Evolutionary conservation across 2,329 filamentous ascomycete species (phyloP).

Genomic region (Monilinia polystroma): DNA sequence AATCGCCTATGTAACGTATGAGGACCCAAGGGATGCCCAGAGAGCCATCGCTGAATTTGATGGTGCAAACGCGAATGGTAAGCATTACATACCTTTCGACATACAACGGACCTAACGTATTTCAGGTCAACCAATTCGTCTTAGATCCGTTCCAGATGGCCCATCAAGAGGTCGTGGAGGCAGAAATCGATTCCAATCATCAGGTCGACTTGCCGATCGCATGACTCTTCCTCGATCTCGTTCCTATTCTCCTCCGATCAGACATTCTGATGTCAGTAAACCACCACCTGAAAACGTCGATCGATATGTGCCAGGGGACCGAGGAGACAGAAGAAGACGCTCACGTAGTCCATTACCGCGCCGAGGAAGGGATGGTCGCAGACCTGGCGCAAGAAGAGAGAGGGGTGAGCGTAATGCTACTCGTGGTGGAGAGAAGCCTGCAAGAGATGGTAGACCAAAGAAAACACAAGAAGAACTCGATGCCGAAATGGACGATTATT

Average conservation of each 20-base stretch:
- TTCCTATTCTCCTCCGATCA: slow-evolving; percentile 53
- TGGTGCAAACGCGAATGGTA: slow-evolving; percentile 84
- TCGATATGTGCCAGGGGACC: slow-evolving; percentile 41
- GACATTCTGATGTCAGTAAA: slow-evolving; percentile 40
- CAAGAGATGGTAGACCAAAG: slow-evolving; percentile 56
- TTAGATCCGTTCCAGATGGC: slow-evolving; percentile 62
- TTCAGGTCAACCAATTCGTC: slow-evolving; percentile 73
- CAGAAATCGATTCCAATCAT: slow-evolving; percentile 59
- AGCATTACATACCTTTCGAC: slow-evolving; percentile 24
- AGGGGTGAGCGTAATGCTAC: slow-evolving; percentile 44
- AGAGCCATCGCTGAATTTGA: slow-evolving; percentile 78
- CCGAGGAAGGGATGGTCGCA: slow-evolving; percentile 51
- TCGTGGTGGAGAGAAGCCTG: slow-evolving; percentile 45
- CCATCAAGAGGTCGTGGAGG: slow-evolving; percentile 41
- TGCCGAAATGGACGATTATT: slow-evolving; percentile 97
- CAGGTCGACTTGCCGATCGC: slow-evolving; percentile 58
- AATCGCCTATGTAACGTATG: slow-evolving; percentile 79
- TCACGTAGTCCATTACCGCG: slow-evolving; percentile 61
- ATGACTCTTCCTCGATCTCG: slow-evolving; percentile 61
- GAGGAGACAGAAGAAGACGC: slow-evolving; percentile 41
- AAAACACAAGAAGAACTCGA: slow-evolving; percentile 93
- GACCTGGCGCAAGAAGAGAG: slow-evolving; percentile 47
- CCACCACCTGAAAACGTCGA: slow-evolving; percentile 40
- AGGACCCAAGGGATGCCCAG: slow-evolving; percentile 66
- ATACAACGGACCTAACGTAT: slow-evolving; percentile 25